Conservation (phyloP, 2,329 filamentous ascomycete species). For the Cladorrhinum sp. region DNA sequence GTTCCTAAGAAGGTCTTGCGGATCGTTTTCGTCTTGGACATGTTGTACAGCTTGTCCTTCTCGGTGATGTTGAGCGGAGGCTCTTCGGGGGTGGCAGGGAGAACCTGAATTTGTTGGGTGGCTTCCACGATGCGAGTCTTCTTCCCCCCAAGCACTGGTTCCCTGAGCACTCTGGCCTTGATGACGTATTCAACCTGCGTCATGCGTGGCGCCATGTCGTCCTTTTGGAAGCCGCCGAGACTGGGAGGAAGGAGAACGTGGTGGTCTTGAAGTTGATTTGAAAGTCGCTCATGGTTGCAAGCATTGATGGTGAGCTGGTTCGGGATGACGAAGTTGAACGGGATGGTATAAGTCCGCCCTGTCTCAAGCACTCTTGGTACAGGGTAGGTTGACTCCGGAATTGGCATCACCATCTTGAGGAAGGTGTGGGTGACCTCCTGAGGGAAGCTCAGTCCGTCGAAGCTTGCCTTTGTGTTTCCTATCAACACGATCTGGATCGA, state of each 20-base stretch:
- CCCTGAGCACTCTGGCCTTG: conserved; percentile 43
- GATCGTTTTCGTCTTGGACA: conserved; percentile 50
- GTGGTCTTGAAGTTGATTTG: conserved; percentile 46
- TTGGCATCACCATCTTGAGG: conserved; percentile 55
- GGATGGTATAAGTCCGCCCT: conserved; percentile 48
- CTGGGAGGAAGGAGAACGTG: conserved; percentile 54
- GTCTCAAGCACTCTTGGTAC: conserved; percentile 45
- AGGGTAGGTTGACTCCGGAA: conserved; percentile 47
- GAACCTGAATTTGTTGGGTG: conserved; percentile 45
- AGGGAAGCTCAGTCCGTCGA: conserved; percentile 50
- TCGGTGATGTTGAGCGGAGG: conserved; percentile 49
- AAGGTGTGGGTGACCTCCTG: conserved; percentile 51
- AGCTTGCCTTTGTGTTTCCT: conserved; percentile 47
- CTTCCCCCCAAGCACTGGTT: conserved; percentile 28
- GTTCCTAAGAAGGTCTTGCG: conserved; percentile 51
- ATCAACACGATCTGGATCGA: conserved; percentile 51
- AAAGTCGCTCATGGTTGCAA: conserved; percentile 49
- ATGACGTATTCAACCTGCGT: conserved; percentile 52
- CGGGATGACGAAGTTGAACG: conserved; percentile 61
- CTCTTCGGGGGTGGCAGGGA: conserved; percentile 49
- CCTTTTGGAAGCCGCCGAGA: conserved; percentile 50
- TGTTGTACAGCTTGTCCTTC: conserved; percentile 48
- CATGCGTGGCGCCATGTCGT: conserved; percentile 56
- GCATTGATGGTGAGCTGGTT: conserved; percentile 54
- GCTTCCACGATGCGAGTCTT: conserved; percentile 29